Percentiles rank a stretch among this genome's conserved stretches.
Evolutionary conservation across 495 filamentous ascomycete species (phyloP).

Genomic region (Paragyromitra xinjiangensis): DNA sequence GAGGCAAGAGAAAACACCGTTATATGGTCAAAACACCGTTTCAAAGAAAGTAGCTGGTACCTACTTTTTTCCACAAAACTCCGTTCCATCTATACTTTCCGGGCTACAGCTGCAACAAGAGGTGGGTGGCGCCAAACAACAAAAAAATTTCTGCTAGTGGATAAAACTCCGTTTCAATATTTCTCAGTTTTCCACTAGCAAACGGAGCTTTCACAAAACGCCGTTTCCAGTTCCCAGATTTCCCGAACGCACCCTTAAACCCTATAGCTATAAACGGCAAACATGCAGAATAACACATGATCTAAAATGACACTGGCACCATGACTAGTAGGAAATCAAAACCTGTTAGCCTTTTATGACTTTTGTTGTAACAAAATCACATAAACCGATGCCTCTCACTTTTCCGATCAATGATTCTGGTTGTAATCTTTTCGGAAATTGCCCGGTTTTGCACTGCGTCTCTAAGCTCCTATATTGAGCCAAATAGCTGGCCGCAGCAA

Average conservation of each 20-base stretch:
- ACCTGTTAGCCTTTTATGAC: too few species aligned
- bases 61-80: conserved; percentile 13
- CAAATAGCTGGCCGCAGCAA: background rate
- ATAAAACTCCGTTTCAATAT: background rate
- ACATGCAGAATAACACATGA: background rate
- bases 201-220: conserved; percentile 5
- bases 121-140: background rate
- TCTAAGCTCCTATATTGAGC: background rate
- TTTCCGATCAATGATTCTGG: too few species aligned
- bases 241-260: background rate
- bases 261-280: too few species aligned
- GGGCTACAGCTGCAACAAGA: background rate
- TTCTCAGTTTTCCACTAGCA: conserved; percentile 6
- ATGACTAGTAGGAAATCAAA: too few species aligned
- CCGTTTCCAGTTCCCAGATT: background rate
- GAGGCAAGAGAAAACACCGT: background rate
- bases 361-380: too few species aligned
- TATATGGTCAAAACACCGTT: conserved; percentile 1
- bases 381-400: too few species aligned
- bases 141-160: too few species aligned
- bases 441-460: background rate
- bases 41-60: background rate
- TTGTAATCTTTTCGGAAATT: background rate
- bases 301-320: too few species aligned
- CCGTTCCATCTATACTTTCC: background rate